Base-by-base conservation (phyloP, 2,329 filamentous ascomycete species). In the Stachybotrys elegans region DNA sequence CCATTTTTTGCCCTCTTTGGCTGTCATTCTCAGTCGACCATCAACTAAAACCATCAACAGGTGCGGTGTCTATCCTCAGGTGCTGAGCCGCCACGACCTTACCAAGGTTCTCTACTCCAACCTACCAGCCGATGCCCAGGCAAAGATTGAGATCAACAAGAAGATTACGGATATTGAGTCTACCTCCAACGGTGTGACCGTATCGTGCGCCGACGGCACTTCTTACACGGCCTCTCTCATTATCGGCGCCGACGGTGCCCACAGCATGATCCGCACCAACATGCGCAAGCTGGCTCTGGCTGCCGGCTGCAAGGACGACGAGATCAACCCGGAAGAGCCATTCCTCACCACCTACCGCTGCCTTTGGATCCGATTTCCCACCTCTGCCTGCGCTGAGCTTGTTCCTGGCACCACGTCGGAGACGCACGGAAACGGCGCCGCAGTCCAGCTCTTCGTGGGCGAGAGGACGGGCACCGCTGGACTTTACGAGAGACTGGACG, bases 161-260 rank as follows among this genome's bases (percentile, higher is more conserved):
- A 54, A 54, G 22, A 46, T 65, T 1, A 41, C 45, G 19, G 46
- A 51, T 12, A 55, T 57, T 44, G 44, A 51, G 6, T 44, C 54
- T 5, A 45, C 47, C 3, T 39, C 48, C 11, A 42, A 52, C 12
- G 57, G 55, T 2, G 61, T 62, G 2, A 48, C 44, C 4, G 61
- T 67, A 9, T 48, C 48, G 11, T 63, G 61, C 25, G 52, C 48
- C 3, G 65, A 70, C 44, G 66, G 66, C 5, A 54, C 54, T 0
- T 37, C 50, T 2, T 61, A 63, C 46, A 19, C 48, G 0, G 68
- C 63, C 0, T 55, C 64, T 45, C 50, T 73, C n/a, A 45, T 68
- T 5, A 54, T 71, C 17, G 70, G 68, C 7, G 65, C 67, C 12
- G 70, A 73, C 44, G 70, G 70, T n/a, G 63, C 66, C 2, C 63